Evolutionary conservation across 2,329 filamentous ascomycete genomes (phyloP).

Genomic region (Penicillium sp.): DNA sequence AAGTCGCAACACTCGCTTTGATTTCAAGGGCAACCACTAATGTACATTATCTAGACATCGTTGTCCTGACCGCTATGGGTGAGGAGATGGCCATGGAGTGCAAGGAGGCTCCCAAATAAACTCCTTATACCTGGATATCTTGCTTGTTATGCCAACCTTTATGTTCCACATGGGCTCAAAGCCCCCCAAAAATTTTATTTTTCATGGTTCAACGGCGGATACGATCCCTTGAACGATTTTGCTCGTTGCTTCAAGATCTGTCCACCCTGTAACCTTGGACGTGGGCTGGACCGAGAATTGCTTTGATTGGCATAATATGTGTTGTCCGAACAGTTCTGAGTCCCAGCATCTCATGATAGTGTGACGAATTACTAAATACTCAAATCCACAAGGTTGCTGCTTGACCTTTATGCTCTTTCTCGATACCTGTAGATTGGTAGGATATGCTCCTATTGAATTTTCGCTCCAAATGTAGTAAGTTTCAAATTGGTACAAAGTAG

Average conservation of each 20-base stretch:
- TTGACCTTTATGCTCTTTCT: background rate
- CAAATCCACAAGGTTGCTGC: constrained; percentile 10
- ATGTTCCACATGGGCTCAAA: constrained; percentile 29
- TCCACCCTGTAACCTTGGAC: constrained; percentile 35
- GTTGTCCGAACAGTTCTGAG: constrained; percentile 37
- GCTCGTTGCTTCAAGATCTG: constrained; percentile 24
- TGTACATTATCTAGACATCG: constrained; percentile 65
- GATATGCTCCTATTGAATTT: background rate
- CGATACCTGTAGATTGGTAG: background rate
- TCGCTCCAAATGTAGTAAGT: too few relatives aligned
- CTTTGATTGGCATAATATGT: constrained; percentile 39
- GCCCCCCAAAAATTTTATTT: constrained; percentile 26
- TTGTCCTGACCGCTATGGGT: constrained; percentile 93
- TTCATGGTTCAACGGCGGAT: constrained; percentile 31
- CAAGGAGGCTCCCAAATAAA: constrained; percentile 74
- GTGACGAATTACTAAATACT: constrained; percentile 39
- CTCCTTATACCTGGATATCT: constrained; percentile 21
- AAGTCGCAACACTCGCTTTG: constrained; percentile 50
- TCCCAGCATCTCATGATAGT: constrained; percentile 41
- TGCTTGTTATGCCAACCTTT: constrained; percentile 34
- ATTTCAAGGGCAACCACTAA: background rate
- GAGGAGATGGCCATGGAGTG: constrained; percentile 90
- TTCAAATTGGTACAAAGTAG: background rate
- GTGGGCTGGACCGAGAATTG: constrained; percentile 37
- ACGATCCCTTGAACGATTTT: constrained; percentile 29